phyloP scores from a whole-genome alignment of 2,329 filamentous ascomycete species.

The Diplodia sapinea region DNA sequence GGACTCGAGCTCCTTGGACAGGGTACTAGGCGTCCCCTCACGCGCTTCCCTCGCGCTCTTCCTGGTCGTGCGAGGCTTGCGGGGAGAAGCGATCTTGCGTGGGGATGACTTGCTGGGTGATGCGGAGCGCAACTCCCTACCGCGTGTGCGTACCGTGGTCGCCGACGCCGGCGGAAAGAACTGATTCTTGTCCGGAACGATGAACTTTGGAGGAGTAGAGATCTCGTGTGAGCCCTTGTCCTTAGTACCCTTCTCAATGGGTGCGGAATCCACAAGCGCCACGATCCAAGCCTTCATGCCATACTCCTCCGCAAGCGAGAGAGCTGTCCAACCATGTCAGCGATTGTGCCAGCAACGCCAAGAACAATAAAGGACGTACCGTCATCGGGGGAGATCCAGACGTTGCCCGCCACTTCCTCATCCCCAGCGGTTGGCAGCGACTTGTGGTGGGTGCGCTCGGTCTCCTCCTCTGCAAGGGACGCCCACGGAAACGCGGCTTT shows the following conservation, averaged over 20 bases:
- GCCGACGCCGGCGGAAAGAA: conserved; percentile 43
- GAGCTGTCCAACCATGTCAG: conserved; percentile 60
- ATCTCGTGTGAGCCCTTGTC: conserved; percentile 75
- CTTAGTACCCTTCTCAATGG: conserved; percentile 71
- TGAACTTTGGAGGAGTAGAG: conserved; percentile 79
- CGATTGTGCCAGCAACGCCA: neutral
- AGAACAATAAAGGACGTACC: conserved; percentile 53
- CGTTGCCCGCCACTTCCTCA: conserved; percentile 94
- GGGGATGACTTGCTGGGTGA: conserved; percentile 60
- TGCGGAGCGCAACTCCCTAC: conserved; percentile 64
- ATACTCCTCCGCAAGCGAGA: conserved; percentile 86
- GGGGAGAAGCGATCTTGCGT: conserved; percentile 58
- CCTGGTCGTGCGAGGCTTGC: conserved; percentile 59
- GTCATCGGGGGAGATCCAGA: conserved; percentile 86
- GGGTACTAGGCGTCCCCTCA: conserved; percentile 53
- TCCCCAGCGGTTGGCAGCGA: conserved; percentile 77
- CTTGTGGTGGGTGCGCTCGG: conserved; percentile 84
- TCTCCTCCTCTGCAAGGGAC: conserved; percentile 72
- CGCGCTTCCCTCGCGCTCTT: conserved; percentile 42
- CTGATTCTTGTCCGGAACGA: conserved; percentile 55
- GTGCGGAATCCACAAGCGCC: conserved; percentile 86
- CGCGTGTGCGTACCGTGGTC: conserved; percentile 43
- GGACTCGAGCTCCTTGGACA: conserved; percentile 43
- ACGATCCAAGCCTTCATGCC: conserved; percentile 84
- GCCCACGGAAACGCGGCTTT: conserved; percentile 87